Conservation (phyloP, 768 basidiomycete genomes). For the Trametes cingulata region DNA sequence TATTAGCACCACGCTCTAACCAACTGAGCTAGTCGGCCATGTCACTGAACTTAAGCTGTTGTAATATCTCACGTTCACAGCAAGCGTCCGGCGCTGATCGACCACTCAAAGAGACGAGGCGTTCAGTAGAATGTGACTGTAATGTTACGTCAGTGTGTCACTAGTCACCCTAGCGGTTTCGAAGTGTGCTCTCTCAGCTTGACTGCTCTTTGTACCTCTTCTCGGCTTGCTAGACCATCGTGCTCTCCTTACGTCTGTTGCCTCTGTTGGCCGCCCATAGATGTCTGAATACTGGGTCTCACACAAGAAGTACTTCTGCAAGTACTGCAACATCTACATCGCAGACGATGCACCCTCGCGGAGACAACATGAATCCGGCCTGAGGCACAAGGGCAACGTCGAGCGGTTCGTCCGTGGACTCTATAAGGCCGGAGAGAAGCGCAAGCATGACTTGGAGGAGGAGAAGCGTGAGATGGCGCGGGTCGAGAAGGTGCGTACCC, state of each 20-base stretch:
- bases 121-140: slow-evolving; percentile 4
- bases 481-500: slow-evolving; percentile 69
- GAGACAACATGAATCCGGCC: slow-evolving; percentile 88
- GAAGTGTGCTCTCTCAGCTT: too few relatives aligned
- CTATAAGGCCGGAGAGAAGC: slow-evolving; percentile 91
- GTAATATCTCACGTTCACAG: too few relatives aligned
- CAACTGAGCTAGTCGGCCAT: slow-evolving; percentile 90
- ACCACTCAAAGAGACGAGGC: too few relatives aligned
- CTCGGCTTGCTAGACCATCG: not conserved
- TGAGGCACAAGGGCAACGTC: slow-evolving; percentile 91
- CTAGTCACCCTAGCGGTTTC: not conserved
- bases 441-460: slow-evolving; percentile 80
- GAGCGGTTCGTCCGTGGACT: slow-evolving; percentile 90
- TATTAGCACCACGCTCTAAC: slow-evolving; percentile 92
- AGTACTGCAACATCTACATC: slow-evolving; percentile 97
- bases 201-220: not conserved
- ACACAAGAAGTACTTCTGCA: slow-evolving; percentile 91
- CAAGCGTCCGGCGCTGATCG: too few relatives aligned
- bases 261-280: not conserved
- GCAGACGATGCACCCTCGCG: slow-evolving; percentile 94
- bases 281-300: slow-evolving; percentile 96
- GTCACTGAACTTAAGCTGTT: too few relatives aligned
- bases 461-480: slow-evolving; percentile 85
- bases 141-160: not conserved
- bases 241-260: not conserved